Percentiles rank a stretch among this genome's conserved stretches.
Conservation (phyloP, 2,329 filamentous ascomycete genomes). For the Diaporthe destruens region DNA sequence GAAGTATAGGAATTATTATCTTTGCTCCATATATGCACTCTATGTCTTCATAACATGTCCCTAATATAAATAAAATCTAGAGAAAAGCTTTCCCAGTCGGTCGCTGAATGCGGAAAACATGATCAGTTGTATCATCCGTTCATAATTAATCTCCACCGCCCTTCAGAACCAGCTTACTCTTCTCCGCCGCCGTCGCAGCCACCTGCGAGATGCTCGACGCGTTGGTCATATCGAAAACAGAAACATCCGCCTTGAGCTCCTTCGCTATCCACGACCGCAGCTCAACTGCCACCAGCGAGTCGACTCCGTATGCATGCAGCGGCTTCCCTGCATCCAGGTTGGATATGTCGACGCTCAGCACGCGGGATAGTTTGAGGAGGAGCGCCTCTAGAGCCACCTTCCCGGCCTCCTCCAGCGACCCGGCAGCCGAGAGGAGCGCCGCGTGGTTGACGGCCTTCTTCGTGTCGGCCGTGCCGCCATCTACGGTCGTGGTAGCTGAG, state of each 20-base stretch:
- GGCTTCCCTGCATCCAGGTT: conserved; percentile 44
- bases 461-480: conserved; percentile 10
- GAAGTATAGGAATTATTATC: background rate
- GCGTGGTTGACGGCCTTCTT: conserved; percentile 41
- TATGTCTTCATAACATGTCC: background rate
- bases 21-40: background rate
- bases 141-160: background rate
- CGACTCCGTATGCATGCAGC: conserved; percentile 46
- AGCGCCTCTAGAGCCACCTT: conserved; percentile 46
- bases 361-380: conserved; percentile 45
- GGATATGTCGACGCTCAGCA: conserved; percentile 45
- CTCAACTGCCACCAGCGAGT: conserved; percentile 47
- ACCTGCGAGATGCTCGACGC: conserved; percentile 44
- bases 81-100: background rate
- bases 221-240: conserved; percentile 46
- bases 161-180: conserved; percentile 44
- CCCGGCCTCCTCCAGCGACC: conserved; percentile 44
- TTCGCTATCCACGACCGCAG: conserved; percentile 46
- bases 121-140: background rate
- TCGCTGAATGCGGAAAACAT: background rate
- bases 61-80: background rate
- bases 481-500: conserved; percentile 5
- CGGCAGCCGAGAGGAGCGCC: conserved; percentile 43
- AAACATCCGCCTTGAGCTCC: conserved; percentile 46
- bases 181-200: conserved; percentile 44